Evolutionary conservation across 2,329 filamentous ascomycete species (phyloP).

Genomic region (Sporothrix variecibatus): DNA sequence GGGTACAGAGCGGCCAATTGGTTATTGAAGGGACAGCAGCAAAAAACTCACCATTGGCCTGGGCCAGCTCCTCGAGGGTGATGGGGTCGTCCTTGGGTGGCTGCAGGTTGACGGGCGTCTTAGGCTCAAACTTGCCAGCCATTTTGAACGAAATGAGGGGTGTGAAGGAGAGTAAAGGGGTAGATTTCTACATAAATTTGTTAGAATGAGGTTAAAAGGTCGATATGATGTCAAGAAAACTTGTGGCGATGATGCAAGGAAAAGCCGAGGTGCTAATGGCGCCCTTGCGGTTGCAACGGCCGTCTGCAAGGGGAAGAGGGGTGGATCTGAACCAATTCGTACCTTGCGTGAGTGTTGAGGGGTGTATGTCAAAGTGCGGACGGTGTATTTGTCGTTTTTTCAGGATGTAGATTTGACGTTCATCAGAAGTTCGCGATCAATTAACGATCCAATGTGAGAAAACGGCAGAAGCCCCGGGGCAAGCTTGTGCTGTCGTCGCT

Average conservation of each 20-base stretch:
- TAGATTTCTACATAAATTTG: neutral
- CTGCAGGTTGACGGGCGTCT: constrained; percentile 71
- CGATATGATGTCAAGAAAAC: neutral
- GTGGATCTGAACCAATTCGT: neutral
- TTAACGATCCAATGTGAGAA: neutral
- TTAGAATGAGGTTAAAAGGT: neutral
- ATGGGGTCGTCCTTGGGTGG: constrained; percentile 89
- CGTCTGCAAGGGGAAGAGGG: neutral
- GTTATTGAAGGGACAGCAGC: neutral
- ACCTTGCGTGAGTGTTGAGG: neutral
- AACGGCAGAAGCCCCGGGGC: neutral
- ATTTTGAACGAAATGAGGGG: constrained; percentile 41
- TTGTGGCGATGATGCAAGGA: neutral
- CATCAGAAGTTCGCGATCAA: neutral
- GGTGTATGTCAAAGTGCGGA: neutral
- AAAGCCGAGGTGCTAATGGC: neutral
- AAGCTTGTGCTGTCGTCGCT: neutral
- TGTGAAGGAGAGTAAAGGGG: no score
- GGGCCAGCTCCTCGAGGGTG: constrained; percentile 73
- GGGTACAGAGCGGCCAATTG: no score
- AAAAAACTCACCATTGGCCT: constrained; percentile 71
- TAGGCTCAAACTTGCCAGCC: constrained; percentile 74
- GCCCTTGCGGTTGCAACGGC: neutral
- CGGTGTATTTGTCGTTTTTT: neutral
- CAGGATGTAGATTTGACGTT: neutral